Base-by-base conservation (phyloP, 2,329 filamentous ascomycete species). In the Paracamarosporium sp. region DNA sequence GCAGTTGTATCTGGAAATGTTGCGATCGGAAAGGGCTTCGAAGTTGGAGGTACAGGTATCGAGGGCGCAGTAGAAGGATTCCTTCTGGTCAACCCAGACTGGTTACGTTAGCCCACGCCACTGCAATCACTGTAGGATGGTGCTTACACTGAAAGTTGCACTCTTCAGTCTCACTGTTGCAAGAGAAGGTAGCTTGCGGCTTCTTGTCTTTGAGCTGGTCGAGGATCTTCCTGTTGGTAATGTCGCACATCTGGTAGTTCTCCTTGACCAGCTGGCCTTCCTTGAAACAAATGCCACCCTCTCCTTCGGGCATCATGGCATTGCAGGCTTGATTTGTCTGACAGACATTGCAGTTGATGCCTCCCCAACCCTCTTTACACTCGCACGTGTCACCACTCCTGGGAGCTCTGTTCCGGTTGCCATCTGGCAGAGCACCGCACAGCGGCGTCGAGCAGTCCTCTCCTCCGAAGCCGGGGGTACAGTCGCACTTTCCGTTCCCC, bases 191-290 rank as follows among this genome's bases (percentile, higher is more conserved):
- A 24, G 96, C 95, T 76, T 99, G 91, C 0, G 95, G 93, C 57
- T 91, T 90, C 78, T 93, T 87, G 43, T 90, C 88, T 68, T 93
- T 91, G 47, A 99, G 84, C 72, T 94, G 88, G 61, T 93, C 88
- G 54, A 94, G 83, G 71, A 99, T 99, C 81, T 96, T 95, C 76
- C 88, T 86, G 80, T 99, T 99, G 55, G 93, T 98, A 64, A 99
- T 95, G 76, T 96, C 92, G 79, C 95, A 99, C 81, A 97, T 95
- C 79, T 99, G 96, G 79, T 93, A 94, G 81, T 98, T 99, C 78
- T 96, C 88, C 68, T 95, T 93, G 62, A 98, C 89, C 11, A 96
- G 89, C 65, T 96, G 87, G 44, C 94, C 94, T 66, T 94, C 89
- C 71, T 91, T 90, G 75, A 97, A 98, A 80, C 95, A 99, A 11